Evolutionary conservation across 2,329 filamentous ascomycete species (phyloP).

Genomic region (Ophiostoma sp.): DNA sequence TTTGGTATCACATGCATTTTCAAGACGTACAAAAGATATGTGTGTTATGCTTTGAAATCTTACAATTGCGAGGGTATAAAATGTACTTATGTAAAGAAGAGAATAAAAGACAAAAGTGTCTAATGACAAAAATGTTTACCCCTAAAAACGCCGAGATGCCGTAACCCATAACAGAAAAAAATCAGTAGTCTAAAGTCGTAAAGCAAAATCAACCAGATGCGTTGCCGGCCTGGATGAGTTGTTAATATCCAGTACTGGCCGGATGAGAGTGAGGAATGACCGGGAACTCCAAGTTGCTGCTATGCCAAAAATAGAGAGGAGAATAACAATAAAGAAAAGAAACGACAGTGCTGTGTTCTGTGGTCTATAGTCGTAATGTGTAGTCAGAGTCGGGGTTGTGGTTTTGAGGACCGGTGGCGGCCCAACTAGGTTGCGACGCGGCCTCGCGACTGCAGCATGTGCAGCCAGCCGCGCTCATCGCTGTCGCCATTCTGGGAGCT

Average conservation of each 20-base stretch:
- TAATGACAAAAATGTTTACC: neutral
- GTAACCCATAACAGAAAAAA: neutral
- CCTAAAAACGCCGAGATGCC: slow-evolving; percentile 6
- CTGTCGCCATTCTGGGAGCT: slow-evolving; percentile 27
- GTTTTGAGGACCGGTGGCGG: too few species aligned
- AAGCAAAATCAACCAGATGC: neutral
- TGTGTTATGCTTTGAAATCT: neutral
- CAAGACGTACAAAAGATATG: too few species aligned
- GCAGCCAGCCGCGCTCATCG: slow-evolving; percentile 34
- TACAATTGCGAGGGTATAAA: slow-evolving; percentile 12
- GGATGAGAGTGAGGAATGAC: neutral
- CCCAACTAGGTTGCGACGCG: slow-evolving; percentile 25
- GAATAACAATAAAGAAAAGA: neutral
- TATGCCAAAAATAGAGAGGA: slow-evolving; percentile 1
- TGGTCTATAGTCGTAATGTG: neutral
- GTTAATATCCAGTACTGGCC: neutral
- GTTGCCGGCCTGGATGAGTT: neutral
- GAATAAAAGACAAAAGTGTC: neutral
- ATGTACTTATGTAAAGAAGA: slow-evolving; percentile 12
- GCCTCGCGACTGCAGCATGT: slow-evolving; percentile 36
- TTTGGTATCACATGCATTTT: too few species aligned
- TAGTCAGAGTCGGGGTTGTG: neutral
- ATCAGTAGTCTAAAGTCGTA: slow-evolving; percentile 4
- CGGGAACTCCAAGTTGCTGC: neutral
- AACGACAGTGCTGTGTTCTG: neutral